A percentile compares a stretch with the other conserved stretches of the same genome.
These are phyloP conservation scores for Colletotrichum tanaceti DNA, from an alignment of 2,329 filamentous ascomycete genomes.

Conservation along the genomic window DNA sequence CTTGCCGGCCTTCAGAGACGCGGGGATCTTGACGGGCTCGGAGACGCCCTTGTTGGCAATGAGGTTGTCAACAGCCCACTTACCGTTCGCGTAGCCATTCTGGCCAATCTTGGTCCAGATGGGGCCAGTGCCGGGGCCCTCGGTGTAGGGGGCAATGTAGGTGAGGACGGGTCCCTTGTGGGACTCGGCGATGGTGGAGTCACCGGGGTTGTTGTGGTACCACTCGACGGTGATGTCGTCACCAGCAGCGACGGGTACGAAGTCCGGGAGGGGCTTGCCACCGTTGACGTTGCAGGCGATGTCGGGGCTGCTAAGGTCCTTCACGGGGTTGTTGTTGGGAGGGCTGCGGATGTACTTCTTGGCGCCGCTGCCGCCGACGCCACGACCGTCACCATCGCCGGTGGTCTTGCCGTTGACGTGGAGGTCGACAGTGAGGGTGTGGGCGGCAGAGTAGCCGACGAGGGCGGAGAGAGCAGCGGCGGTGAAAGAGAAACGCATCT, in stretches of 20 bases:
- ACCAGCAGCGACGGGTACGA: slow-evolving; percentile 59
- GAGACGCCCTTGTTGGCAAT: slow-evolving; percentile 60
- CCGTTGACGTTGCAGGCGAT: slow-evolving; percentile 60
- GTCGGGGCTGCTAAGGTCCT: slow-evolving; percentile 56
- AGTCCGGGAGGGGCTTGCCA: slow-evolving; percentile 50
- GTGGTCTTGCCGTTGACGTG: slow-evolving; percentile 60
- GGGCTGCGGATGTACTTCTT: slow-evolving; percentile 58
- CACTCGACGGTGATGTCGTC: slow-evolving; percentile 62
- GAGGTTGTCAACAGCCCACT: slow-evolving; percentile 60
- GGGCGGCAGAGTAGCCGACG: slow-evolving; percentile 55
- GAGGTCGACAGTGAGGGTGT: slow-evolving; percentile 59
- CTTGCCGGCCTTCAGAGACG: slow-evolving; percentile 59
- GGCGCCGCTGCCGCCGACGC: slow-evolving; percentile 54
- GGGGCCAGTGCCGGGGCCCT: slow-evolving; percentile 57
- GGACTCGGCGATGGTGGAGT: slow-evolving; percentile 65
- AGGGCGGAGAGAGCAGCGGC: slow-evolving; percentile 47
- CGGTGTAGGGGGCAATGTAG: slow-evolving; percentile 60
- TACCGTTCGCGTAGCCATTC: slow-evolving; percentile 50
- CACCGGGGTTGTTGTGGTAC: slow-evolving; percentile 61
- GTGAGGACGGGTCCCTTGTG: slow-evolving; percentile 66
- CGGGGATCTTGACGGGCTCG: slow-evolving; percentile 60
- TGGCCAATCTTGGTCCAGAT: slow-evolving; percentile 63
- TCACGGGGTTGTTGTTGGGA: slow-evolving; percentile 56
- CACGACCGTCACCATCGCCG: slow-evolving; percentile 14
- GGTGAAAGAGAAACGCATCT: slow-evolving; percentile 50